phyloP scores from a whole-genome alignment of 345 rosid genomes.

The Theobroma cacao region DNA sequence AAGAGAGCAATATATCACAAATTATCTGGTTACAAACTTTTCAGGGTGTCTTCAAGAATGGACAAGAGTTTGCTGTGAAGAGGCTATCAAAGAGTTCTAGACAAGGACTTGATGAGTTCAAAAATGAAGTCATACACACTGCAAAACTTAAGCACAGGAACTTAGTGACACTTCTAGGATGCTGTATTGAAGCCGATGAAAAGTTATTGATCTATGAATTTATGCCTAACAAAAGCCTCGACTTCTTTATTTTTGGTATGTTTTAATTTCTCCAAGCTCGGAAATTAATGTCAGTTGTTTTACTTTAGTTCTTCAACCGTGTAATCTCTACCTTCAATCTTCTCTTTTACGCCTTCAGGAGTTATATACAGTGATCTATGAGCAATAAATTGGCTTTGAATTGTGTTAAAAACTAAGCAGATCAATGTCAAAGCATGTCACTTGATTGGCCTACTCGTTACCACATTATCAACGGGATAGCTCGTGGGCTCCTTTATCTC shows the following conservation, averaged over 20 bases:
- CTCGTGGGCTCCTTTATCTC: conserved; percentile 44
- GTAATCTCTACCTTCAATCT: no score
- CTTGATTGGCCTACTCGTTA: conserved; percentile 30
- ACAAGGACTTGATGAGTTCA: neutral
- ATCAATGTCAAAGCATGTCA: conserved; percentile 19
- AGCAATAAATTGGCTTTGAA: neutral
- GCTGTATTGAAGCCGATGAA: neutral
- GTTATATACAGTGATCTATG: no score
- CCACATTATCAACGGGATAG: conserved; percentile 35
- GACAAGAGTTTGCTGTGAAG: conserved; percentile 34
- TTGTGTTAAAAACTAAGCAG: conserved; percentile 9
- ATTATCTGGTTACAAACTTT: neutral
- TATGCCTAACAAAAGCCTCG: conserved; percentile 3
- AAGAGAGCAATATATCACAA: no score
- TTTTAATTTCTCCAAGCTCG: neutral
- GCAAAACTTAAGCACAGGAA: neutral
- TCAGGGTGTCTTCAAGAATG: conserved; percentile 29
- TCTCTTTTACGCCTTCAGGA: no score
- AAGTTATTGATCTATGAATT: neutral
- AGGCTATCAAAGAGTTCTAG: conserved; percentile 29
- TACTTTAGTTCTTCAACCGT: no score
- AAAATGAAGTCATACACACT: conserved; percentile 1
- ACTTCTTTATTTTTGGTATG: conserved; percentile 1
- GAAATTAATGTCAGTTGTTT: no score
- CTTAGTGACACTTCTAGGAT: neutral